Percentiles rank a stretch among this genome's conserved stretches.
Evolutionary conservation across 805 yeast species (phyloP).

Genomic region (Allodekkera sacchari): DNA sequence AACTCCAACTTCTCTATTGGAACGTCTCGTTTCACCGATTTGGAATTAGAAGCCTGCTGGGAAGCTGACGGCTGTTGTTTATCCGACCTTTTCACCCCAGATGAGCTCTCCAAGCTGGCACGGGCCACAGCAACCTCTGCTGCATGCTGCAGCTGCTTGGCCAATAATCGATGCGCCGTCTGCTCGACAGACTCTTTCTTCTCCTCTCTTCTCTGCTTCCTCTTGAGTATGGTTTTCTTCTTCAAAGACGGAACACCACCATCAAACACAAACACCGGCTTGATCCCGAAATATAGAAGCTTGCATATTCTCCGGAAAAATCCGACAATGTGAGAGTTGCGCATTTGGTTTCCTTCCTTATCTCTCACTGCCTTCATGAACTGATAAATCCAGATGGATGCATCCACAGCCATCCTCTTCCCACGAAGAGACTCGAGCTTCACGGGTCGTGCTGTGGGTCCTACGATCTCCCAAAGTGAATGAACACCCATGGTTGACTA

Average conservation of each 20-base stretch:
- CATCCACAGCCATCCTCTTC: slow-evolving; percentile 85
- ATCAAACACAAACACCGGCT: slow-evolving; percentile 88
- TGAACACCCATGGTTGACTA: slow-evolving; percentile 80
- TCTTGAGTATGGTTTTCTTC: slow-evolving; percentile 61
- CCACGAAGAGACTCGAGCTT: slow-evolving; percentile 76
- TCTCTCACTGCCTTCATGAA: slow-evolving; percentile 92
- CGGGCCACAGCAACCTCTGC: slow-evolving; percentile 25
- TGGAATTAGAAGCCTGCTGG: slow-evolving; percentile 3
- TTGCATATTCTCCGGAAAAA: slow-evolving; percentile 92
- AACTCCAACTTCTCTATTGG: slow-evolving; percentile 20
- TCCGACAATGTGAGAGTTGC: slow-evolving; percentile 87
- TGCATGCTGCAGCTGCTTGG: slow-evolving; percentile 63
- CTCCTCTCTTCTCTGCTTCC: slow-evolving; percentile 70
- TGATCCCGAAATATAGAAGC: slow-evolving; percentile 74
- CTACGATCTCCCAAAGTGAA: slow-evolving; percentile 86
- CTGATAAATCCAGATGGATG: slow-evolving; percentile 97
- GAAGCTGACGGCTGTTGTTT: too few relatives aligned
- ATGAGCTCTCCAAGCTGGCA: background rate
- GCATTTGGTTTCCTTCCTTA: slow-evolving; percentile 65
- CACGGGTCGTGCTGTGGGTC: slow-evolving; percentile 86
- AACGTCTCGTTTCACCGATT: slow-evolving; percentile 8
- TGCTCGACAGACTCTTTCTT: slow-evolving; percentile 57
- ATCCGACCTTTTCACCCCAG: background rate
- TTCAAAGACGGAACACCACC: slow-evolving; percentile 90
- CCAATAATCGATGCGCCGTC: slow-evolving; percentile 75